Conservation (phyloP, 345 rosid species). For the Adansonia digitata region DNA sequence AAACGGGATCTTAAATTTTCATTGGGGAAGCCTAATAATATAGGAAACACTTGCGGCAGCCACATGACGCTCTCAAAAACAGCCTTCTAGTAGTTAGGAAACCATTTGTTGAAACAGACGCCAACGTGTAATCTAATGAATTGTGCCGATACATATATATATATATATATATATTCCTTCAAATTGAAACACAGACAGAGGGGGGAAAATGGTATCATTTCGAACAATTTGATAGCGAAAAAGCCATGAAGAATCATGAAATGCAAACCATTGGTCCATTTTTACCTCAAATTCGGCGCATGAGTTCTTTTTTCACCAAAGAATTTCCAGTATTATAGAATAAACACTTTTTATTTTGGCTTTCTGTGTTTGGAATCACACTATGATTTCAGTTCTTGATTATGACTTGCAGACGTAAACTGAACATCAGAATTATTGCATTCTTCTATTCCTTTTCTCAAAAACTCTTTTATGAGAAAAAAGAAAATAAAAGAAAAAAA, state of each 20-base stretch:
- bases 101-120: neutral
- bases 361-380: neutral
- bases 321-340: neutral
- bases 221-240: neutral
- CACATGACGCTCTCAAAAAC: no score
- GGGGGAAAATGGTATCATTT: neutral
- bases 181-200: neutral
- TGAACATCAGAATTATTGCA: neutral
- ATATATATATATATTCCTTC: neutral
- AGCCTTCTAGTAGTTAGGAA: no score
- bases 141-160: no score
- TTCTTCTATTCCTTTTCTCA: no score
- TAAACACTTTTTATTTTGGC: neutral
- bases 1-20: no score
- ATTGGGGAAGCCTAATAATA: no score
- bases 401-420: neutral
- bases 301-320: neutral
- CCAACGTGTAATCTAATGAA: neutral
- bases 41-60: no score
- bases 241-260: neutral
- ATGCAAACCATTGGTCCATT: neutral
- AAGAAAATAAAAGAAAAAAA: no score
- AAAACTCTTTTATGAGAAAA: no score
- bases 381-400: neutral
- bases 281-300: neutral